Evolutionary conservation across 495 filamentous ascomycete species (phyloP), one percentile per base, ranked within the genome.

Genomic region (Aspergillus mulundensis): DNA sequence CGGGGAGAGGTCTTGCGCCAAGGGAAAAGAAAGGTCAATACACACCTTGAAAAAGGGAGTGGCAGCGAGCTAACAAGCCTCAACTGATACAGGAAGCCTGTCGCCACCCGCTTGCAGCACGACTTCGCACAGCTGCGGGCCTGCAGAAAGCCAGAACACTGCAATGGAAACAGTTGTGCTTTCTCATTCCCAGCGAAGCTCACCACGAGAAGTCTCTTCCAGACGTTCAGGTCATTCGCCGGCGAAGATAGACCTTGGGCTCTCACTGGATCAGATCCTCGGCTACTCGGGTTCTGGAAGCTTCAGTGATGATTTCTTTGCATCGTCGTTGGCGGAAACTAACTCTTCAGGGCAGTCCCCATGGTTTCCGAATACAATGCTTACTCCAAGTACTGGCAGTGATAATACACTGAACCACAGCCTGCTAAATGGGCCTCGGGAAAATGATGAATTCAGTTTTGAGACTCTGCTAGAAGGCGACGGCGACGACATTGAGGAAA

Each of bases 401-500:
- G 56, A 56, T 1, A 30, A 43, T 56, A 2, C 12, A 18, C 5
- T 62, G 53, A 30, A 19, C 18, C 8, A 48, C 45, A 43, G 2
- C 25, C 40, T 14, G 24, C 61, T 11, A 23, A 45, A 48, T 41
- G 25, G 32, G n/a, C 16, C 38, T 5, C 43, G 39, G 18, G 53
- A 50, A 28, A 51, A 42, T 16, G 56, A 67, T 5, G 60, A 46
- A 18, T 64, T 72, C 32, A 74, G 67, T 41, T 73, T 76, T 51
- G 67, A 70, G 12, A 62, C 65, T 16, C 47, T 75, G 15, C 53
- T 76, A 21, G 73, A 72, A 32, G 68, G 70, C 20, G 70, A 78
- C 3, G 74, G 77, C 8, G 82, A 83, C 38, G 78, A 78, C 41
- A 68, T 87, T 12, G 85, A 88, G 59, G 83, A 87, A 48, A 80